Evolutionary conservation across 805 yeast species (phyloP).

Genomic region (Pichia manshurica): DNA sequence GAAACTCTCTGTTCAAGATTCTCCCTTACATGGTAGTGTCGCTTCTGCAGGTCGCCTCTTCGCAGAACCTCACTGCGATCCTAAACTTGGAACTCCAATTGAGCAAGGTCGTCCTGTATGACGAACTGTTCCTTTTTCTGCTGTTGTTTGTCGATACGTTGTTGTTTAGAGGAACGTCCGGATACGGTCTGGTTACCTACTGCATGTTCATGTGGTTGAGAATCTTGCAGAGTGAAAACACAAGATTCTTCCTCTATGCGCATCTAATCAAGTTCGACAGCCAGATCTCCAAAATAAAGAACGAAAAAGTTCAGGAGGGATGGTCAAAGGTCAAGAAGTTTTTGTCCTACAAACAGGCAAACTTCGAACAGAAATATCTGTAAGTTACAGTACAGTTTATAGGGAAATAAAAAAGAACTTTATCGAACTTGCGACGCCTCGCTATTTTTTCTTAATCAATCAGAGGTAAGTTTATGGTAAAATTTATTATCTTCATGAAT

Average conservation of each 20-base stretch:
- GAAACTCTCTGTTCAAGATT: conserved; percentile 59
- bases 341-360: conserved; percentile 36
- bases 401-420: not conserved
- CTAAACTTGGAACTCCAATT: conserved; percentile 34
- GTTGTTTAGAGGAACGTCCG: conserved; percentile 60
- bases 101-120: conserved; percentile 48
- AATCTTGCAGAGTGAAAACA: conserved; percentile 48
- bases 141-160: conserved; percentile 55
- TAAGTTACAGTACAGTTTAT: conserved; percentile 2
- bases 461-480: conserved; percentile 53
- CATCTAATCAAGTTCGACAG: conserved; percentile 41
- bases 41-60: conserved; percentile 45
- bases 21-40: conserved; percentile 56
- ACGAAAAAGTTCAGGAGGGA: conserved; percentile 36
- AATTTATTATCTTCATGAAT: conserved; percentile 68
- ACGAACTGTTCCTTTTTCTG: conserved; percentile 51
- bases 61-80: conserved; percentile 37
- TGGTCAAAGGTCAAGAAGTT: conserved; percentile 39
- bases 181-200: conserved; percentile 58
- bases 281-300: conserved; percentile 36
- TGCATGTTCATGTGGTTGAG: conserved; percentile 65
- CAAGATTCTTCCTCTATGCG: conserved; percentile 38
- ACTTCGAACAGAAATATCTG: conserved; percentile 25
- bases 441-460: conserved; percentile 29
- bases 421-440: too few relatives aligned